phyloP scores from a whole-genome alignment of 305 asterid species.

The Fraxinus dipetala region DNA sequence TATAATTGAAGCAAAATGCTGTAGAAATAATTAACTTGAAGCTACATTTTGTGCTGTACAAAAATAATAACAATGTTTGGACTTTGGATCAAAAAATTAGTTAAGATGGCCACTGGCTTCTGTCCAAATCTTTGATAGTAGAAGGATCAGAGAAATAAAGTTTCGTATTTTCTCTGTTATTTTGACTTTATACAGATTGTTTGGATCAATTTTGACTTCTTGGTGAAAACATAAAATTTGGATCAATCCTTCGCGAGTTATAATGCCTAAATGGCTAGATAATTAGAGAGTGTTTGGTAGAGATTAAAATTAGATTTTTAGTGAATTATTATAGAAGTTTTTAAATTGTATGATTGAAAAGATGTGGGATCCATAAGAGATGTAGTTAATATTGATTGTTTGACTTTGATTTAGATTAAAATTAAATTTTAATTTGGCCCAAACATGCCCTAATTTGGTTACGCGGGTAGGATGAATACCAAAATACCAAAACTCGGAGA shows the following conservation, averaged over 20 bases:
- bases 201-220: background rate
- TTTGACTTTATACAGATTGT: background rate
- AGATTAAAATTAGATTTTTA: no score
- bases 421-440: no score
- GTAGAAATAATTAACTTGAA: background rate
- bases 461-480: background rate
- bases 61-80: background rate
- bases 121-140: background rate
- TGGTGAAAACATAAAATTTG: background rate
- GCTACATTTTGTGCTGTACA: background rate
- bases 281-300: no score
- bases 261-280: background rate
- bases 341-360: no score
- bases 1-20: background rate
- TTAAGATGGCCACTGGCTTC: background rate
- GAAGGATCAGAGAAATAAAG: background rate
- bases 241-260: background rate
- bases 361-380: no score
- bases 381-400: no score
- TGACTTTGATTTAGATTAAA: no score
- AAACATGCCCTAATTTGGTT: background rate
- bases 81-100: background rate
- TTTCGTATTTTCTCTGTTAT: background rate
- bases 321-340: no score
- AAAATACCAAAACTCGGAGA: background rate